Percentiles rank a stretch among this genome's conserved stretches.
Evolutionary conservation across 148 eudicot species (phyloP).

Genomic region (Chenopodium album): DNA sequence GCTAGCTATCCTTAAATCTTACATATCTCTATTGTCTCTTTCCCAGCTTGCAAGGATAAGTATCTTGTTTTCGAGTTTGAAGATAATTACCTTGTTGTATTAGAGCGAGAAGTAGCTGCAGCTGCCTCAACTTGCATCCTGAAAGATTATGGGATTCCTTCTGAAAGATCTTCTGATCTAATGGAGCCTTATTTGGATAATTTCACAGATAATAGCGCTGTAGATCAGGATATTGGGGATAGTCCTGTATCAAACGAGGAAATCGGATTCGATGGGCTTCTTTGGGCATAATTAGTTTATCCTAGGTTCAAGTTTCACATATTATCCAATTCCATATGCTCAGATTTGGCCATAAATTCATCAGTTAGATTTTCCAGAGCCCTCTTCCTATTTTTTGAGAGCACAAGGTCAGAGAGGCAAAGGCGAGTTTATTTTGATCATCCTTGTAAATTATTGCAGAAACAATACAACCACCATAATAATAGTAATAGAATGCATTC

Average conservation of each 20-base stretch:
- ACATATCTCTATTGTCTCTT: conserved; percentile 10
- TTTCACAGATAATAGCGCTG: conserved; percentile 33
- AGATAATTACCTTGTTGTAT: conserved; percentile 74
- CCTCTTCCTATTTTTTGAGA: conserved; percentile 23
- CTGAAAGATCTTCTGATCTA: conserved; percentile 84
- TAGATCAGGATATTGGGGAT: conserved; percentile 50
- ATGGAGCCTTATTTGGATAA: conserved; percentile 61
- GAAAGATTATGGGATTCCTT: conserved; percentile 86
- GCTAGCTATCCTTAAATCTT: background rate
- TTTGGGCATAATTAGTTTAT: conserved; percentile 55
- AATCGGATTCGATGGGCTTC: conserved; percentile 65
- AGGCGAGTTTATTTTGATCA: background rate
- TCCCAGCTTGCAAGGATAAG: conserved; percentile 79
- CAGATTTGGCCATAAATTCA: background rate
- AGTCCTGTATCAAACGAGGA: conserved; percentile 67
- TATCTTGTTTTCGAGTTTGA: conserved; percentile 88
- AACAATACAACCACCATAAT: background rate
- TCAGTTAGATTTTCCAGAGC: conserved; percentile 5
- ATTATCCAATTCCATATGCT: background rate
- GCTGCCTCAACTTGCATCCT: conserved; percentile 75
- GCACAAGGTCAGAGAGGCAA: conserved; percentile 17
- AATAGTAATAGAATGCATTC: background rate
- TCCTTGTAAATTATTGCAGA: conserved; percentile 18
- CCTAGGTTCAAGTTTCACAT: background rate
- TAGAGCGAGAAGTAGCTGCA: conserved; percentile 67